These are phyloP conservation scores for Micromonas commoda DNA, from an alignment of 139 green algal species.

Conservation along the genomic window DNA sequence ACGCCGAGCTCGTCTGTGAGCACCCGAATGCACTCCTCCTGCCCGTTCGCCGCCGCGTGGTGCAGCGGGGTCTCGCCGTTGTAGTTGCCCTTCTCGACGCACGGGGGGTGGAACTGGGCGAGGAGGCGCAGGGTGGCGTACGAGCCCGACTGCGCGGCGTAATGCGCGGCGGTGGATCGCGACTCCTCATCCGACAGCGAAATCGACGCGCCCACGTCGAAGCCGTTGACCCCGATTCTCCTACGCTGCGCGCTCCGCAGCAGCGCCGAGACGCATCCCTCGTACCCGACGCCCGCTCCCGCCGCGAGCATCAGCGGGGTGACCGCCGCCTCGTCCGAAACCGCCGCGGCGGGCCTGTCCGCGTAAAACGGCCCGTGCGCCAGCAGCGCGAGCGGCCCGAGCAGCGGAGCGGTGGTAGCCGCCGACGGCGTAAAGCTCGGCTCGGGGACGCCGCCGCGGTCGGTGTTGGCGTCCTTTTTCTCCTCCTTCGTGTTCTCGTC, in stretches of 20 bases:
- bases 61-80: background rate
- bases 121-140: background rate
- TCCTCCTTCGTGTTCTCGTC: background rate
- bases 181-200: background rate
- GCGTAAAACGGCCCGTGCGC: no score
- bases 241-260: background rate
- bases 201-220: background rate
- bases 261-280: background rate
- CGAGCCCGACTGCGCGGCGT: background rate
- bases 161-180: background rate
- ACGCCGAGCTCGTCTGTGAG: background rate
- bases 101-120: background rate
- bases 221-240: background rate
- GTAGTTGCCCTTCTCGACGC: background rate
- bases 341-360: no score
- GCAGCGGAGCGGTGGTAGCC: background rate
- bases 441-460: no score
- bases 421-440: background rate
- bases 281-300: background rate
- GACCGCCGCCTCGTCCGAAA: background rate
- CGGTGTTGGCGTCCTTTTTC: background rate
- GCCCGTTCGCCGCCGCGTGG: conserved; percentile 2
- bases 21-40: background rate
- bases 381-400: no score
- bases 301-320: conserved; percentile 9